Evolutionary conservation across 345 rosid genomes (phyloP), one percentile per base, ranked within the genome.

Genomic region (Chamaenerion angustifolium): DNA sequence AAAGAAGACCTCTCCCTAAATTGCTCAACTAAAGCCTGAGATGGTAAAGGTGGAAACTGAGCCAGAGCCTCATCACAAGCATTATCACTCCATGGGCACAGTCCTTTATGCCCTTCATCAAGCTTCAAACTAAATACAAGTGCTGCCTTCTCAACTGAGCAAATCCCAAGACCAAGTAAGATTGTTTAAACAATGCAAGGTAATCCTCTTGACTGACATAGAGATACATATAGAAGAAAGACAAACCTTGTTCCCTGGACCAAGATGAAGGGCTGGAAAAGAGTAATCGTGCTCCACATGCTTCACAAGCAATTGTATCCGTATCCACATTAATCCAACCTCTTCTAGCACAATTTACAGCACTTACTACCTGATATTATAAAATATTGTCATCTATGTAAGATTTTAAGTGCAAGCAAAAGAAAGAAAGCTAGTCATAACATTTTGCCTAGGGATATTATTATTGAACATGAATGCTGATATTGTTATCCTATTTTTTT

Each of bases 261-360:
- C 96, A 92, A 51, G 94, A 82, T 41, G 88, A 67, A 15, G 96
- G 89, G 31, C 88, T 77, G 48, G 98, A 69, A 54, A 92, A 82
- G 25, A 73, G 80, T 50, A 87, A 71, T 56, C 82, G 94, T 11
- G 85, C 84, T 69, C 88, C 94, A 65, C 98, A 87, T 51, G 85
- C 75, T 76, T 87, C 95, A 65, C 98, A 87, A 42, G 90, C 75
- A 58, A 92, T 72, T 52, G 62, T 70, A 74, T 92, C 98, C 56
- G 66, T 61, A 40, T 87, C 90, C 50, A 76, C 73, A 67, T 87
- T 92, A 65, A 82, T 68, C 98, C 99, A 92, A 49, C 96, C 95
- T 73, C 84, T 84, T 64, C 80, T 76, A 10, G 96, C 94, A 51
- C 98, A 92, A 66, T 87, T 84, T 57, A 80, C 81, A 67, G 96